Evolutionary conservation across 2,329 filamentous ascomycete species (phyloP).

Genomic region (Ascochyta lentis): DNA sequence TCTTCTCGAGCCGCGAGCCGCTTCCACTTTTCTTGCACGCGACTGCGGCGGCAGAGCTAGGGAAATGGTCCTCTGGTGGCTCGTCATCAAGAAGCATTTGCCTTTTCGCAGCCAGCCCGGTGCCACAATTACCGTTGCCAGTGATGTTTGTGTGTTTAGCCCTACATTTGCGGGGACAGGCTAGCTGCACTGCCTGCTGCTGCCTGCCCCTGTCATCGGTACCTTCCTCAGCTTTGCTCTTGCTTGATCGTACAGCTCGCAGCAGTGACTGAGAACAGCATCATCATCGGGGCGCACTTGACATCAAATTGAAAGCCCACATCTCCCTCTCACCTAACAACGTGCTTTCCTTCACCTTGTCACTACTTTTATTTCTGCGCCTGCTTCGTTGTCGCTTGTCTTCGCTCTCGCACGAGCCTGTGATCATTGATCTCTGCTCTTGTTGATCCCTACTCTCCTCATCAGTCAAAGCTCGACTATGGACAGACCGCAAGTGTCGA

Average conservation of each 20-base stretch:
- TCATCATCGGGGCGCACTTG: background rate
- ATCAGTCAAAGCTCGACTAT: conserved; percentile 11
- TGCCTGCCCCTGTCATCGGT: conserved; percentile 21
- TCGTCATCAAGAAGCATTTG: conserved; percentile 35
- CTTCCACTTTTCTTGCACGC: conserved; percentile 34
- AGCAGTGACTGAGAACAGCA: background rate
- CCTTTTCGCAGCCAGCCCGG: conserved; percentile 24
- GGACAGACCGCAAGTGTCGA: conserved; percentile 44
- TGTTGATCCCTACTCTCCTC: background rate
- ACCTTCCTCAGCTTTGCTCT: conserved; percentile 8
- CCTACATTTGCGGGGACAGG: conserved; percentile 26
- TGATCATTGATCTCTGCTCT: background rate
- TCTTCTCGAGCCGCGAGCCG: conserved; percentile 16
- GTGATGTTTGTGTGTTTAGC: conserved; percentile 18
- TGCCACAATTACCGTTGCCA: conserved; percentile 21
- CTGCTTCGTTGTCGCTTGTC: background rate
- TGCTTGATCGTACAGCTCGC: conserved; percentile 5
- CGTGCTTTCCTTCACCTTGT: background rate
- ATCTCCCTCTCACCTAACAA: background rate
- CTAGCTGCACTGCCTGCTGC: conserved; percentile 23
- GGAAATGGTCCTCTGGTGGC: conserved; percentile 37
- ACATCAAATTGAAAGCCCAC: background rate
- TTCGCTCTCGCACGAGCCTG: background rate
- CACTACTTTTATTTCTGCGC: background rate
- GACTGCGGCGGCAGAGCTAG: conserved; percentile 47